Evolutionary conservation across 1,284 basidiomycete species (phyloP).

Genomic region (Cryptococcus floricola): DNA sequence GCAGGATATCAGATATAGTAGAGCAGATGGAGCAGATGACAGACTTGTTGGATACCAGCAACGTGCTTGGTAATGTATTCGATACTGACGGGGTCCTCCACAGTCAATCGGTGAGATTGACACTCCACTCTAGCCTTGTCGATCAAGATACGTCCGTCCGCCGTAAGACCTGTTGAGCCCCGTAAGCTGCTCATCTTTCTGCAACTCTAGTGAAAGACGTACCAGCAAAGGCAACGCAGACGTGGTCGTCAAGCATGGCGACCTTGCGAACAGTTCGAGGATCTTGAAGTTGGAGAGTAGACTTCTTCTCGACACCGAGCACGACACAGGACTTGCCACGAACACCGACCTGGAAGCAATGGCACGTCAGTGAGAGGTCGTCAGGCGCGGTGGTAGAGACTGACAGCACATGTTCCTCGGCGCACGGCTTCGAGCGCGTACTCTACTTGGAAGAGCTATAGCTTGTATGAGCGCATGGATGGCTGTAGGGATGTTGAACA

Average conservation of each 20-base stretch:
- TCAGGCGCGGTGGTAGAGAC: slow-evolving; percentile 28
- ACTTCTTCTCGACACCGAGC: slow-evolving; percentile 98
- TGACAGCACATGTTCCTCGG: slow-evolving; percentile 94
- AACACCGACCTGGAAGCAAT: slow-evolving; percentile 72
- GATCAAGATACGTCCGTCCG: slow-evolving; percentile 95
- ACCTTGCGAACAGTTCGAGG: slow-evolving; percentile 96
- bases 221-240: slow-evolving; percentile 98
- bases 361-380: neutral
- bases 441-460: slow-evolving; percentile 64
- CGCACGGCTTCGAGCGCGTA: slow-evolving; percentile 96
- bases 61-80: slow-evolving; percentile 99
- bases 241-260: slow-evolving; percentile 96
- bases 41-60: slow-evolving; percentile 93
- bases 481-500: neutral
- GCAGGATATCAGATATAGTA: neutral
- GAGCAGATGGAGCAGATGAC: slow-evolving; percentile 18
- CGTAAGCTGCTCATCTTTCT: neutral
- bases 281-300: slow-evolving; percentile 94
- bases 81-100: slow-evolving; percentile 96
- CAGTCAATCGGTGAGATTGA: slow-evolving; percentile 93
- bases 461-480: neutral
- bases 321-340: slow-evolving; percentile 93
- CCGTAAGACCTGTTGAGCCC: slow-evolving; percentile 71
- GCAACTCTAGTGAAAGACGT: neutral
- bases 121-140: slow-evolving; percentile 98